phyloP scores from a whole-genome alignment of 2,329 filamentous ascomycete genomes.

The Colletotrichum spinosum region DNA sequence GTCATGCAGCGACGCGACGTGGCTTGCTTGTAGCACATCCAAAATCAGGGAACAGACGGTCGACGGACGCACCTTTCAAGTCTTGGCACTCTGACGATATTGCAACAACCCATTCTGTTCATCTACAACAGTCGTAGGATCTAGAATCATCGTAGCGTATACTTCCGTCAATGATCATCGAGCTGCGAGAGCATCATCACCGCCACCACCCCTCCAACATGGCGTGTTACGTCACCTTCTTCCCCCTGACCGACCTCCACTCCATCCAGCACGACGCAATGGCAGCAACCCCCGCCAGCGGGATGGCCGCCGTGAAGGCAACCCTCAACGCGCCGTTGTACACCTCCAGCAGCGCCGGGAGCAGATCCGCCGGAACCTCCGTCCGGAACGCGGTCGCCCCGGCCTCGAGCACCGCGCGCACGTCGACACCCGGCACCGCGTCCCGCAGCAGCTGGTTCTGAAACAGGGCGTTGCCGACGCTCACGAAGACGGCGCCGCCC shows the following conservation, averaged over 20 bases:
- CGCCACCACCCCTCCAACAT: no score
- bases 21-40: neutral
- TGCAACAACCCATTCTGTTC: no score
- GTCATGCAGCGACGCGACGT: neutral
- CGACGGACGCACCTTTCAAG: no score
- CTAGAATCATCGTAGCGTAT: no score
- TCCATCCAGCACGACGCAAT: conserved; percentile 33
- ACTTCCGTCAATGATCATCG: neutral
- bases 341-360: conserved; percentile 63
- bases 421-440: conserved; percentile 40
- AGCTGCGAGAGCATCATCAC: no score
- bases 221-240: neutral
- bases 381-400: conserved; percentile 64
- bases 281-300: conserved; percentile 23
- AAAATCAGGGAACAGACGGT: no score
- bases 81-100: no score
- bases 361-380: conserved; percentile 57
- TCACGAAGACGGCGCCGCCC: conserved; percentile 58
- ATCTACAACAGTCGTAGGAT: no score
- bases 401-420: conserved; percentile 45
- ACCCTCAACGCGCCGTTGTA: conserved; percentile 73
- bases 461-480: conserved; percentile 54
- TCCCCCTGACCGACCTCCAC: conserved; percentile 26
- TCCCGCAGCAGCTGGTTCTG: conserved; percentile 48
- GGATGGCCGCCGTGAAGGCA: conserved; percentile 52